These are phyloP conservation scores for Agastache rugosa DNA, from an alignment of 257 asterid genomes.

Conservation along the genomic window DNA sequence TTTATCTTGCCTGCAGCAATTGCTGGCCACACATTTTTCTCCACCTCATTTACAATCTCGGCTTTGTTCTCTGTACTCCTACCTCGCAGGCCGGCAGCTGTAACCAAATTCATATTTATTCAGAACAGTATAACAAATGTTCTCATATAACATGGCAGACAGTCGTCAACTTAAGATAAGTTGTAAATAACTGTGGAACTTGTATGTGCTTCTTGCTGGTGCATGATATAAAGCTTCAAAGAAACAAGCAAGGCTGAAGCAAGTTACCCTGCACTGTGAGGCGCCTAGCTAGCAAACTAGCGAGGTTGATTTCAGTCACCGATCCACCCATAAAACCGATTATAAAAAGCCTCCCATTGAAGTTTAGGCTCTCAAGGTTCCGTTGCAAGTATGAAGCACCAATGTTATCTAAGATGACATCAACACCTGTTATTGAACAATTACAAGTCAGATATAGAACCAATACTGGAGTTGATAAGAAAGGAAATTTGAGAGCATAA, in stretches of 20 bases:
- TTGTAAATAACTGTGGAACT: neutral
- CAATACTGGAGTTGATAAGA: neutral
- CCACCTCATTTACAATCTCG: conserved; percentile 81
- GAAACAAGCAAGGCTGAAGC: conserved; percentile 20
- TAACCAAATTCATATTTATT: neutral
- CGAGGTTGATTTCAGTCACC: conserved; percentile 71
- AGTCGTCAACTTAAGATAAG: neutral
- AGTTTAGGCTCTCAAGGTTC: conserved; percentile 74
- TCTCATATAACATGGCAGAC: neutral
- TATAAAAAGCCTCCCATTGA: conserved; percentile 91
- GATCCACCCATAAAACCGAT: conserved; percentile 93
- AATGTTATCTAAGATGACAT: conserved; percentile 82
- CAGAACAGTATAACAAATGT: neutral
- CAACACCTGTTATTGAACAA: conserved; percentile 67
- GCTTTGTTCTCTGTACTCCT: conserved; percentile 82
- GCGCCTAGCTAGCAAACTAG: conserved; percentile 64
- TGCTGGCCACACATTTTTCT: conserved; percentile 93
- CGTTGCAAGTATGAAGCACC: conserved; percentile 79
- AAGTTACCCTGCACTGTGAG: conserved; percentile 84
- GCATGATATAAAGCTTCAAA: neutral
- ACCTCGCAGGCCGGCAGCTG: conserved; percentile 85
- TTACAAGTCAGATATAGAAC: conserved; percentile 18
- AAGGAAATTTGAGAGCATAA: neutral
- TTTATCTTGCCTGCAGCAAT: conserved; percentile 77
- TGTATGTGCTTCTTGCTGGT: neutral